A percentile compares a stretch with the other conserved stretches of the same genome.
These are phyloP conservation scores for Lunularia cruciata DNA, from an alignment of 225 moss, liverwort and hornwort genomes.

Conservation along the genomic window DNA sequence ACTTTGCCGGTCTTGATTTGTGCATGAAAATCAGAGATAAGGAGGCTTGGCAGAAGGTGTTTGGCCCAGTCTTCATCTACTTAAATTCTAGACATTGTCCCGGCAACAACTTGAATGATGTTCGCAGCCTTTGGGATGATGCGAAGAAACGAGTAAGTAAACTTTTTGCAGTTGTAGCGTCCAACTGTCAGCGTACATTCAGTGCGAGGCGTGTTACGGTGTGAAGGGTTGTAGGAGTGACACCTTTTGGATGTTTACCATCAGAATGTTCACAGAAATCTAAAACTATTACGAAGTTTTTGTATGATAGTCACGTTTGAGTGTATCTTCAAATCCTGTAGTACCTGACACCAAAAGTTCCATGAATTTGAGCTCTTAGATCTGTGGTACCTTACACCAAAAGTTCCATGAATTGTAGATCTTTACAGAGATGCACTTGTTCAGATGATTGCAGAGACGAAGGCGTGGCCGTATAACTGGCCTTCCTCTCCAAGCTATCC, in stretches of 20 bases:
- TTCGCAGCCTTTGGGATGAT: slow-evolving; percentile 36
- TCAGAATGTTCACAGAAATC: too few species aligned
- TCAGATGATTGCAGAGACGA: slow-evolving; percentile 49
- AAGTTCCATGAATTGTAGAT: background rate
- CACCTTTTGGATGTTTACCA: too few species aligned
- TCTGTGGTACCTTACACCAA: background rate
- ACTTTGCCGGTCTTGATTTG: slow-evolving; percentile 60
- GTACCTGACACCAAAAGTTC: too few species aligned
- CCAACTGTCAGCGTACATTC: background rate
- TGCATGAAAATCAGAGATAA: slow-evolving; percentile 14
- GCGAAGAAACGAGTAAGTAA: slow-evolving; percentile 14
- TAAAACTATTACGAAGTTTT: too few species aligned
- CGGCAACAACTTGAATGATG: background rate
- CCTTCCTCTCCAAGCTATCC: slow-evolving; percentile 54
- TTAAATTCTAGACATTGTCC: slow-evolving; percentile 14
- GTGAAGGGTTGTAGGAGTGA: too few species aligned
- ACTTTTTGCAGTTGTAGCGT: background rate
- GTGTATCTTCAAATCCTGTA: too few species aligned
- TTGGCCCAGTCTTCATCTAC: slow-evolving; percentile 21
- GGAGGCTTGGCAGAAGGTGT: slow-evolving; percentile 19
- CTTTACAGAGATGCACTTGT: too few species aligned
- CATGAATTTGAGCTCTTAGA: too few species aligned
- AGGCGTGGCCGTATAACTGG: slow-evolving; percentile 65
- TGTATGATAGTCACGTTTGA: too few species aligned
- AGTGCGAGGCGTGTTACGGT: background rate